Evolutionary conservation across 345 rosid genomes (phyloP), one percentile per base, ranked within the genome.

Genomic region (Xanthoceras sorbifolium): DNA sequence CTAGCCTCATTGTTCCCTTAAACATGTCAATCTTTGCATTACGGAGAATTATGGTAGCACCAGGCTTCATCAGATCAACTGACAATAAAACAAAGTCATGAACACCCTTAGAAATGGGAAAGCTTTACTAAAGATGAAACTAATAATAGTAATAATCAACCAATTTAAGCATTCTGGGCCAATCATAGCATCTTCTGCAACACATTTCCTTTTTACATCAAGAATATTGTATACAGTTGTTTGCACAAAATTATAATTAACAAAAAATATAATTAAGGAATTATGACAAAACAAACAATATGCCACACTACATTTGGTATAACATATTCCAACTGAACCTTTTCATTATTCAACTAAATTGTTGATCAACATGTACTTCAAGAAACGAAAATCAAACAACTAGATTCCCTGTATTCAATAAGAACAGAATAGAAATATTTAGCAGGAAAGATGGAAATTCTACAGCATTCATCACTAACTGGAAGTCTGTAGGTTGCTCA

Each of bases 11-110:
- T 0, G 87, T 82, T 59, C 81, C 87, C 83, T 84, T 87, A 50
- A 82, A 84, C 87, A 87, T 69, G 69, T 85, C 86, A 5, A 85
- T 87, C 86, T 78, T 86, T 34, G 89, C 89, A 78, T 86, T 88
- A 48, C 91, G 83, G 74, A 84, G 79, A 26, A 83, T 83, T 11
- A 86, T 74, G 9, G 86, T 86, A 29, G 83, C 70, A 29, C 79
- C 84, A 12, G 80, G 54, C 82, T 79, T 83, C 87, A 88, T 69
- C 9, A 88, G 15, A 75, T 83, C 87, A 78, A 86, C 91, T 86
- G 79, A 4, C 48, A 48, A 71, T 42, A 71, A 23, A 71, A 59
- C 18, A 63, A 65, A 34, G 11, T 11, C 42, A 46, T 77, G 38
- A 77, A 22, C 38, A 34, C 12, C 62, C 2, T 2, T 17, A 23